These are phyloP conservation scores for Thecaphora thlaspeos DNA, from an alignment of 1,284 basidiomycete genomes.

Conservation along the genomic window DNA sequence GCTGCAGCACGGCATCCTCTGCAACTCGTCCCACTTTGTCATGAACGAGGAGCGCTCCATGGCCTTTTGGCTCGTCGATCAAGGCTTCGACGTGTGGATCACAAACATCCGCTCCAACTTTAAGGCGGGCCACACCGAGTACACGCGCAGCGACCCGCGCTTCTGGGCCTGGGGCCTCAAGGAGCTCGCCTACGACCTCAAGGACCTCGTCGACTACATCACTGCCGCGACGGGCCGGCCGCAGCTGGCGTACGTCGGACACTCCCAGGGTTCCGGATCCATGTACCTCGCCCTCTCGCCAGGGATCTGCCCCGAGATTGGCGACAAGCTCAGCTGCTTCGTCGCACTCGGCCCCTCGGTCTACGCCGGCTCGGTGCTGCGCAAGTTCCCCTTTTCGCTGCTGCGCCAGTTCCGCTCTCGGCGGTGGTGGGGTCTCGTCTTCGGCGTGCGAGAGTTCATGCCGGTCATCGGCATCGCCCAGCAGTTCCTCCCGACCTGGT, in stretches of 20 bases:
- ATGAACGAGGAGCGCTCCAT: constrained; percentile 54
- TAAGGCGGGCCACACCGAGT: constrained; percentile 52
- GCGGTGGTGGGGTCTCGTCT: constrained; percentile 53
- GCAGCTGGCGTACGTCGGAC: constrained; percentile 53
- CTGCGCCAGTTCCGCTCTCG: constrained; percentile 49
- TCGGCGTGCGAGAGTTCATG: constrained; percentile 54
- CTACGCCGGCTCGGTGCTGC: constrained; percentile 53
- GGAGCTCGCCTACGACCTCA: constrained; percentile 54
- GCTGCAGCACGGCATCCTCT: constrained; percentile 57
- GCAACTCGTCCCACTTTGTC: constrained; percentile 54
- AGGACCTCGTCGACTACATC: constrained; percentile 54
- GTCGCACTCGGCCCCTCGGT: constrained; percentile 54
- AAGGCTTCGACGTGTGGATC: constrained; percentile 56
- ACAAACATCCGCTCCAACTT: constrained; percentile 57
- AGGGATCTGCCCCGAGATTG: constrained; percentile 52
- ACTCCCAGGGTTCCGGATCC: constrained; percentile 54
- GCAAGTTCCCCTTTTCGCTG: constrained; percentile 54
- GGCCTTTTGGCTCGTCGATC: constrained; percentile 57
- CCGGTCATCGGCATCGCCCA: constrained; percentile 51
- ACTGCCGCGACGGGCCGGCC: constrained; percentile 42
- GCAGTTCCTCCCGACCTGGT: constrained; percentile 44
- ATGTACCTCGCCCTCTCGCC: constrained; percentile 56
- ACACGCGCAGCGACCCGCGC: constrained; percentile 49
- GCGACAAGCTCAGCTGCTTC: constrained; percentile 50
- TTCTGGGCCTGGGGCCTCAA: constrained; percentile 58